Base-by-base conservation (phyloP, 2,329 filamentous ascomycete genomes). In the Pseudogymnoascus sp. region DNA sequence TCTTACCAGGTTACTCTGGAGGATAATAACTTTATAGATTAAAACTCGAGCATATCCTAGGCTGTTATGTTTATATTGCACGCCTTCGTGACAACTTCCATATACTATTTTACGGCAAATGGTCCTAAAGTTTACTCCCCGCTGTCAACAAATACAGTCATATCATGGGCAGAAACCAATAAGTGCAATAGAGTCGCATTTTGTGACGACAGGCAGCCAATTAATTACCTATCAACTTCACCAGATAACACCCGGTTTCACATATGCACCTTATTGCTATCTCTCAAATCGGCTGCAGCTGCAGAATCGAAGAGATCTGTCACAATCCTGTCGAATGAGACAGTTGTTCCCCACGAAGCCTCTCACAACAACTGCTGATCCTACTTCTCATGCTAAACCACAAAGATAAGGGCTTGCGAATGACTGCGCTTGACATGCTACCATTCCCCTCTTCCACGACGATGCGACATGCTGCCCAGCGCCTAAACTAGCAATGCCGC, bases 391-490 rank as follows among this genome's bases (percentile, higher is more conserved):
- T 55, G 15, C 48, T 15, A 35, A 35, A 55, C 48, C 48, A 13
- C 48, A 55, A 35, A 55, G 48, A 55, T 55, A 55, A 33, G 27
- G 48, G 10, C 29, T 15, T 29, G 29, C 35, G 29, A 55, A 35
- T 18, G n/a, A 55, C 4, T 12, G 35, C 35, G 48, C 48, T 33
- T 55, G 29, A 55, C 12, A 55, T 55, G 48, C 48, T 55, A 15
- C 48, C 48, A 55, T 55, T 55, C 13, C 18, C 48, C n/a, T 55
- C 9, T 12, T 18, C 48, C 48, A 35, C 48, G 29, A 55, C 29
- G 29, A 55, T 55, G 29, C 48, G 48, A 55, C 48, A 55, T 55
- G 29, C 48, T 55, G 48, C 29, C 48, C 48, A 33, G 48, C 48
- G 48, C 48, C 48, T 55, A 55, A 55, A 55, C 48, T 55, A 55